These are phyloP conservation scores for Solanum phureja DNA, from an alignment of 257 asterid genomes.

Conservation along the genomic window DNA sequence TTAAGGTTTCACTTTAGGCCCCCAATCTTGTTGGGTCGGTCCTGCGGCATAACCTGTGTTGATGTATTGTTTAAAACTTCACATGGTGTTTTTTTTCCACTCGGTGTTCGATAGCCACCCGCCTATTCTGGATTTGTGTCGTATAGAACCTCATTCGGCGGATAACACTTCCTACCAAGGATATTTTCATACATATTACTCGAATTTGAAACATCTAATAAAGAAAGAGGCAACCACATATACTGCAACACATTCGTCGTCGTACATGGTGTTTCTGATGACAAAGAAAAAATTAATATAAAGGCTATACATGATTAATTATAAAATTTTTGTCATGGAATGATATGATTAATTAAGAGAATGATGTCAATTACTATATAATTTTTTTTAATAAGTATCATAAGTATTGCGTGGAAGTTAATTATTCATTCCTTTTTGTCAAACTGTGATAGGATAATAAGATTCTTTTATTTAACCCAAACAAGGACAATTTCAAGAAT, in stretches of 20 bases:
- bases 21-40: too few species aligned
- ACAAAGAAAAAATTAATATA: neutral
- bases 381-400: neutral
- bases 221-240: too few species aligned
- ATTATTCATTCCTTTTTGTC: neutral
- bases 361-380: neutral
- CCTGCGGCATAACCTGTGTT: neutral
- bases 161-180: rapidly evolving
- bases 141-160: too few species aligned
- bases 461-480: neutral
- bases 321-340: neutral
- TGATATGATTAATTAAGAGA: neutral
- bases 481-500: neutral
- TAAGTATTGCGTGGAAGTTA: neutral
- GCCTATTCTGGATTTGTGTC: too few species aligned
- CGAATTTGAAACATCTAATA: too few species aligned
- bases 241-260: rapidly evolving
- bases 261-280: neutral
- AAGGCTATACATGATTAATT: neutral
- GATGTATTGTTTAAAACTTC: too few species aligned
- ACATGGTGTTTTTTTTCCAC: too few species aligned
- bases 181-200: too few species aligned
- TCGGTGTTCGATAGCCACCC: too few species aligned
- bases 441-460: neutral
- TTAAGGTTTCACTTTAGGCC: too few species aligned